Conservation (phyloP, 2,329 filamentous ascomycete genomes). For the Trichoderma sp. region DNA sequence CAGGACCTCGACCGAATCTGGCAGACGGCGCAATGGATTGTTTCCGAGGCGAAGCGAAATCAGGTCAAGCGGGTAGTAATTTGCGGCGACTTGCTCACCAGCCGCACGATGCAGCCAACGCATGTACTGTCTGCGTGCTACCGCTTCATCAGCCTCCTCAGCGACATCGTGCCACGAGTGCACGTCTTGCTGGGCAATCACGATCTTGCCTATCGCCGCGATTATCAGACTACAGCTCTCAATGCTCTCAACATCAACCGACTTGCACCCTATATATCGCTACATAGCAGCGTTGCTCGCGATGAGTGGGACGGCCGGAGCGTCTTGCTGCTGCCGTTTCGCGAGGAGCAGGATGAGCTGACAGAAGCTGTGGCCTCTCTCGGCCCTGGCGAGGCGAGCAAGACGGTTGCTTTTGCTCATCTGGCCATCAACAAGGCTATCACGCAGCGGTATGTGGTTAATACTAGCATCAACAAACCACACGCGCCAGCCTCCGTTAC, state of each 20-base stretch:
- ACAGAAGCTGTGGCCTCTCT: conserved; percentile 30
- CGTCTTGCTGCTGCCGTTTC: conserved; percentile 33
- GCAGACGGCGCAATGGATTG: conserved; percentile 34
- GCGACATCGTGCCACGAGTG: conserved; percentile 30
- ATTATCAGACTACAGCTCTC: conserved; percentile 35
- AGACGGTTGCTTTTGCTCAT: conserved; percentile 34
- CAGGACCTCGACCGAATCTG: conserved; percentile 31
- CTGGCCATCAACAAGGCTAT: conserved; percentile 35
- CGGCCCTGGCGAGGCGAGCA: conserved; percentile 21
- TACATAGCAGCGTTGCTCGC: conserved; percentile 29
- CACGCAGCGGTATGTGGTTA: conserved; percentile 29
- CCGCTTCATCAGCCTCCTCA: conserved; percentile 32
- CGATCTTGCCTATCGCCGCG: conserved; percentile 35
- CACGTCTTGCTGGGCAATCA: conserved; percentile 36
- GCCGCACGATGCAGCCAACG: conserved; percentile 31
- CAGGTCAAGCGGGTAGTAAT: conserved; percentile 30
- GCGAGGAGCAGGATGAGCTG: conserved; percentile 34
- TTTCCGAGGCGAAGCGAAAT: conserved; percentile 30
- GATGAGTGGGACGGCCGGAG: conserved; percentile 33
- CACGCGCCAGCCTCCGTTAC: conserved; percentile 16
- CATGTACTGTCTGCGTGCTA: conserved; percentile 32
- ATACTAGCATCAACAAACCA: conserved; percentile 9
- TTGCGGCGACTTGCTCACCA: conserved; percentile 34
- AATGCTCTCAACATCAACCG: conserved; percentile 31
- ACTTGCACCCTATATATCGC: conserved; percentile 29